Base-by-base conservation (phyloP, 2,329 filamentous ascomycete genomes). In the Aspergillus proliferans region DNA sequence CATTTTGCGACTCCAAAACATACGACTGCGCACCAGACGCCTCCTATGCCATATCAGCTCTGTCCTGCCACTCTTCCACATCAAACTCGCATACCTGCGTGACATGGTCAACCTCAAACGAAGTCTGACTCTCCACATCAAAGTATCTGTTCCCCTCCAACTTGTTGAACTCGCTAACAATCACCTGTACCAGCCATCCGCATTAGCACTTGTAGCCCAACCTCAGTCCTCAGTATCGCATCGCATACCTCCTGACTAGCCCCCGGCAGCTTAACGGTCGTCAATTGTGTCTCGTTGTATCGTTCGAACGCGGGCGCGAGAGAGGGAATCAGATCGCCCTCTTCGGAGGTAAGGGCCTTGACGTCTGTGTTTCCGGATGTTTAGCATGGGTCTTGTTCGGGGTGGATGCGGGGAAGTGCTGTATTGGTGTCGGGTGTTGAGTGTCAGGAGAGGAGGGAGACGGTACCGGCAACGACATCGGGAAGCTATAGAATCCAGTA, bases 251-350 rank as follows among this genome's bases (percentile, higher is more conserved):
- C 73, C 68, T 89, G 84, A 69, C 83, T 92, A 66, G 87, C 83
- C 26, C 90, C 90, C 0, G 92, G 92, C 48, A 98, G 81, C 78
- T 94, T 95, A 53, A 88, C 85, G 14, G 90, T 90, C 44, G 84
- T 75, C 69, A 96, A 87, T 71, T 98, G 93, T 71, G 91, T 86
- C 72, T 98, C 92, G 63, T 97, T 96, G 80, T 98, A 97, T 71
- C 87, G 89, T 72, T 91, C 79, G 68, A 95, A 94, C 0, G 93
- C 90, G 0, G 90, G 87, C 6, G 79, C 81, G 47, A 96, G 85
- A 55, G 87, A 83, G 52, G 82, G 74, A 48, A 91, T 74, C 53
- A 93, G 75, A 48, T 79, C 75, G 34, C 84, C 81, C 39, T 83
- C 82, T 58, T 86, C 82, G 53, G 82, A 76, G 15, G 90, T 89